These are phyloP conservation scores for Gnomoniopsis sp. DNA, from an alignment of 2,329 filamentous ascomycete species.

Conservation along the genomic window DNA sequence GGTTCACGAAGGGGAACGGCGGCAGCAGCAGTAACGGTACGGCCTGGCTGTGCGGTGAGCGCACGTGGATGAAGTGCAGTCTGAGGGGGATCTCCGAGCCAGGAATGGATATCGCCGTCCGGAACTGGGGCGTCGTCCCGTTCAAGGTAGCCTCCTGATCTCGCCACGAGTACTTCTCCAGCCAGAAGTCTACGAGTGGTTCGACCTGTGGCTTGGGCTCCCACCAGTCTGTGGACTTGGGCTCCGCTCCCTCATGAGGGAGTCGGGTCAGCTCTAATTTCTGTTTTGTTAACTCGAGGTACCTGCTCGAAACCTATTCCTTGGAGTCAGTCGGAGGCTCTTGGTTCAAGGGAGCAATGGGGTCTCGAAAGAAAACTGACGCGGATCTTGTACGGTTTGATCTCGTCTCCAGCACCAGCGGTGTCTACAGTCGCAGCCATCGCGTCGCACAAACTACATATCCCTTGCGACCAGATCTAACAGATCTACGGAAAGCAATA, in stretches of 20 bases:
- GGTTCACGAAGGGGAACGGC: constrained; percentile 62
- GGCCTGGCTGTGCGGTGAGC: constrained; percentile 49
- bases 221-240: constrained; percentile 50
- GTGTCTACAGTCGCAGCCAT: constrained; percentile 27
- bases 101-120: constrained; percentile 48
- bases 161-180: constrained; percentile 65
- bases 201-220: constrained; percentile 61
- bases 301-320: constrained; percentile 59
- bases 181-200: constrained; percentile 63
- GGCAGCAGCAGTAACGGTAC: constrained; percentile 64
- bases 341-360: neutral
- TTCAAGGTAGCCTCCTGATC: constrained; percentile 58
- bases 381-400: constrained; percentile 55
- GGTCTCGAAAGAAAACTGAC: constrained; percentile 36
- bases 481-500: neutral
- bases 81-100: constrained; percentile 42
- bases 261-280: constrained; percentile 66
- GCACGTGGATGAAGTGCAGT: constrained; percentile 63
- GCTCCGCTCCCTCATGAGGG: constrained; percentile 53
- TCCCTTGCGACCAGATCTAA: neutral
- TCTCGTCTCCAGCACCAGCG: constrained; percentile 35
- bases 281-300: constrained; percentile 63
- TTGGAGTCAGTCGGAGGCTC: constrained; percentile 24
- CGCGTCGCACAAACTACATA: neutral
- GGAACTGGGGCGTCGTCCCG: constrained; percentile 56